phyloP scores from a whole-genome alignment of 1,284 basidiomycete genomes.

The Takashimella koratensis region DNA sequence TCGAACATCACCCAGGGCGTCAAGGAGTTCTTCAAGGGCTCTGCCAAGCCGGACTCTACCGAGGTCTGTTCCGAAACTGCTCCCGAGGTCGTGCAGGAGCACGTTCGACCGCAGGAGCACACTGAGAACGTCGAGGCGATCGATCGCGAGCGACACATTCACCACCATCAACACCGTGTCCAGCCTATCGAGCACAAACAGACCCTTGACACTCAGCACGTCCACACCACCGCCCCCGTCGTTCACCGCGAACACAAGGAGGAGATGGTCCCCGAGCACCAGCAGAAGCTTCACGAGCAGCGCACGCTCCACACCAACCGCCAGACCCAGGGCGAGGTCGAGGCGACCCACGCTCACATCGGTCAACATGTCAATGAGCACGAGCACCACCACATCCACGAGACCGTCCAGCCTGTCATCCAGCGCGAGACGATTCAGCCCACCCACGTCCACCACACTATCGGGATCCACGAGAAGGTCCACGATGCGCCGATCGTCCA shows the following conservation, averaged over 20 bases:
- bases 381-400: constrained; percentile 48
- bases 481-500: constrained; percentile 44
- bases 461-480: constrained; percentile 44
- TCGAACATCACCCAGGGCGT: constrained; percentile 34
- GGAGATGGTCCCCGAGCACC: constrained; percentile 48
- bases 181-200: constrained; percentile 44
- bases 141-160: constrained; percentile 46
- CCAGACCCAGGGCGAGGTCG: constrained; percentile 25
- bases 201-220: constrained; percentile 38
- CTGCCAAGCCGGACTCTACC: constrained; percentile 38
- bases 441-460: constrained; percentile 46
- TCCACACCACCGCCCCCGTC: constrained; percentile 32
- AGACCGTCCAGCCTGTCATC: constrained; percentile 47
- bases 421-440: constrained; percentile 46
- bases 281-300: constrained; percentile 44
- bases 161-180: constrained; percentile 48
- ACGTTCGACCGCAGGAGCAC: constrained; percentile 37
- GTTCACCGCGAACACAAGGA: constrained; percentile 43
- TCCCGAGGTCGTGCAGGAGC: constrained; percentile 44
- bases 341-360: constrained; percentile 27
- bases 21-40: constrained; percentile 34
- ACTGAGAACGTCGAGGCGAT: constrained; percentile 42
- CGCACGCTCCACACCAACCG: constrained; percentile 33
- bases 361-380: constrained; percentile 42
- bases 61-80: constrained; percentile 47